phyloP scores from a whole-genome alignment of 1,139 yeast genomes.

The Geotrichum restrictum region DNA sequence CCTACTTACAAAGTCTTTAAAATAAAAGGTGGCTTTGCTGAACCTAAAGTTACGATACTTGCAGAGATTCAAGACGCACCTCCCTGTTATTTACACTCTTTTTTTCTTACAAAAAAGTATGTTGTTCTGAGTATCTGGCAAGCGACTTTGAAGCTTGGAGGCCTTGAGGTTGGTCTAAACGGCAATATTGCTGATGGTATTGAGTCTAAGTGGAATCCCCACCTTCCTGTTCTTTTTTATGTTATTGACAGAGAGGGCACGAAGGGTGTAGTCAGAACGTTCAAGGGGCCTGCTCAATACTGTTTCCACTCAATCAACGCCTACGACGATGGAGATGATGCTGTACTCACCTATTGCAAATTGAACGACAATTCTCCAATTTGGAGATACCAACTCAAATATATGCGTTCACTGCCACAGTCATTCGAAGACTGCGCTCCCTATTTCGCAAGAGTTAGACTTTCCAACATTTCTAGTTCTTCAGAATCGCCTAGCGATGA shows the following conservation, averaged over 20 bases:
- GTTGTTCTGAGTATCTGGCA: conserved; percentile 25
- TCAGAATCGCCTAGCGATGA: conserved; percentile 1
- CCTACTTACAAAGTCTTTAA: conserved; percentile 22
- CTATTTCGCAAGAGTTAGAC: conserved; percentile 15
- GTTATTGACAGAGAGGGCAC: conserved; percentile 22
- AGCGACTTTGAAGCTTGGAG: conserved; percentile 21
- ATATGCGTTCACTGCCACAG: conserved; percentile 17
- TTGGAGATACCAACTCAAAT: conserved; percentile 18
- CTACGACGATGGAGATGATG: conserved; percentile 24
- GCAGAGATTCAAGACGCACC: conserved; percentile 21
- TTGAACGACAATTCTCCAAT: conserved; percentile 18
- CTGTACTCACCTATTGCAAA: conserved; percentile 21
- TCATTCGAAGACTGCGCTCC: conserved; percentile 6
- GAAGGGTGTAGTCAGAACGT: conserved; percentile 16
- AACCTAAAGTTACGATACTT: conserved; percentile 16
- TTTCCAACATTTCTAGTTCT: conserved; percentile 17
- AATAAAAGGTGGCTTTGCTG: conserved; percentile 7
- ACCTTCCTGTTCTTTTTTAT: conserved; percentile 19
- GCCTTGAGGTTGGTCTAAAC: conserved; percentile 18
- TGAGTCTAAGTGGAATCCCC: conserved; percentile 21
- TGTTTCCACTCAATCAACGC: conserved; percentile 24
- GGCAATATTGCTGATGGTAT: conserved; percentile 22
- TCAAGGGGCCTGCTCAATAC: conserved; percentile 22
- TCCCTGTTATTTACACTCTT: conserved; percentile 23
- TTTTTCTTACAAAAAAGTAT: conserved; percentile 23